Evolutionary conservation across 2,329 filamentous ascomycete species (phyloP).

Genomic region (Trichoderma sp.): DNA sequence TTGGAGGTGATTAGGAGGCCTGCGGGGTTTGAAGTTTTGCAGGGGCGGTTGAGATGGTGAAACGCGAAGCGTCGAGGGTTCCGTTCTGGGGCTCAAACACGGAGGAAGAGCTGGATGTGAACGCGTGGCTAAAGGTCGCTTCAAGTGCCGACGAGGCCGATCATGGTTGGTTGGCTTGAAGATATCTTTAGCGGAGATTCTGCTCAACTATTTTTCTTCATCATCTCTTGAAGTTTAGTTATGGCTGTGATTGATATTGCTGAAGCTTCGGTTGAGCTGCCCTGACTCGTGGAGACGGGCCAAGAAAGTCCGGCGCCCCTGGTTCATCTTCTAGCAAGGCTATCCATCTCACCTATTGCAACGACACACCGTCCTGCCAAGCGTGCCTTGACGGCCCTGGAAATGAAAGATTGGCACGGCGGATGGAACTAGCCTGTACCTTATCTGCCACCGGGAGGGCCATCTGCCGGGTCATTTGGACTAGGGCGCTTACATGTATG

Average conservation of each 20-base stretch:
- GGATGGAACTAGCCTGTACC: background rate
- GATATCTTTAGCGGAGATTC: background rate
- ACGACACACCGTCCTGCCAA: background rate
- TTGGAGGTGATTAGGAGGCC: background rate
- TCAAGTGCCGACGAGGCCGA: background rate
- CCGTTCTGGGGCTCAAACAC: slow-evolving; percentile 5
- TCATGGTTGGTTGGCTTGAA: background rate
- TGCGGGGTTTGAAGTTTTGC: slow-evolving; percentile 10
- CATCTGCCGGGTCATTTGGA: background rate
- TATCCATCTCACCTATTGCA: background rate
- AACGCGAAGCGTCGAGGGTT: slow-evolving; percentile 11
- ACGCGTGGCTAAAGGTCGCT: background rate
- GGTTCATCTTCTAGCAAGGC: background rate
- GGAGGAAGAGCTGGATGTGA: background rate
- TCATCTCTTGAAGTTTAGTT: background rate
- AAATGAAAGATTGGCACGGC: background rate
- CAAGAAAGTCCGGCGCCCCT: background rate
- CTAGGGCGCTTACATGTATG: background rate
- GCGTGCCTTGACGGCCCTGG: background rate
- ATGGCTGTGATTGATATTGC: background rate
- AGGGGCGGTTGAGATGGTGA: slow-evolving; percentile 12
- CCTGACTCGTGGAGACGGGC: background rate
- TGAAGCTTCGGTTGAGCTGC: background rate
- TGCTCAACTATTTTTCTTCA: background rate
- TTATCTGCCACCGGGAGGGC: slow-evolving; percentile 11